phyloP scores from a whole-genome alignment of 2,329 filamentous ascomycete genomes.

The Emmonsia crescens region DNA sequence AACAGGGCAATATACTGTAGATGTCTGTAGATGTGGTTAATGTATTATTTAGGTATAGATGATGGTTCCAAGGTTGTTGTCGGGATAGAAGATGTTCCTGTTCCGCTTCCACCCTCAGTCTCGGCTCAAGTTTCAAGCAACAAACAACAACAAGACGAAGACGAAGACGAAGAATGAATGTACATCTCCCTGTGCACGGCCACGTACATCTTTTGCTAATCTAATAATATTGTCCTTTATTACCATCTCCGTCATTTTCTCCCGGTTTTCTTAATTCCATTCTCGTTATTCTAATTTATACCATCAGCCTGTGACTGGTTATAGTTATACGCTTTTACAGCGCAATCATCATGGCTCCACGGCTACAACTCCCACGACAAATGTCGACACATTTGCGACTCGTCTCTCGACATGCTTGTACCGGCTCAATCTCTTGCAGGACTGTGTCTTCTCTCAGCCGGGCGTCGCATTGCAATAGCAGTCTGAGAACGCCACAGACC shows the following conservation, averaged over 20 bases:
- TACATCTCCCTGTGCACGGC: not conserved
- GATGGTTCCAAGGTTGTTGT: too few relatives aligned
- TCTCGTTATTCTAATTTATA: not conserved
- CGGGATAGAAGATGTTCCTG: conserved; percentile 1
- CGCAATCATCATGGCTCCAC: conserved; percentile 27
- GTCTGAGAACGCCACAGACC: not conserved
- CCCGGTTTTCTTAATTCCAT: not conserved
- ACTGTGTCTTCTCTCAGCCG: not conserved
- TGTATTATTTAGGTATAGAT: too few relatives aligned
- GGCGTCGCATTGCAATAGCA: not conserved
- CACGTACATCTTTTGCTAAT: not conserved
- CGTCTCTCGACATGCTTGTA: conserved; percentile 7
- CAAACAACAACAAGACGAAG: not conserved
- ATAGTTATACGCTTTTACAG: not conserved
- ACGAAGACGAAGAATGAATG: not conserved
- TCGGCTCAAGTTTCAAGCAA: not conserved
- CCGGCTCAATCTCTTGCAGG: not conserved
- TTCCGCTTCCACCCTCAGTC: not conserved
- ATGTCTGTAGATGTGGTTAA: not conserved
- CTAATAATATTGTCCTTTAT: not conserved
- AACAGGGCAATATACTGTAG: not conserved
- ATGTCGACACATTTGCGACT: conserved; percentile 17
- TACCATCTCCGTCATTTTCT: not conserved
- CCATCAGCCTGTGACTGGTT: not conserved
- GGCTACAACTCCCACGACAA: conserved; percentile 27